Evolutionary conservation across 2,329 filamentous ascomycete genomes (phyloP).

Genomic region (Xylariaceae sp.): DNA sequence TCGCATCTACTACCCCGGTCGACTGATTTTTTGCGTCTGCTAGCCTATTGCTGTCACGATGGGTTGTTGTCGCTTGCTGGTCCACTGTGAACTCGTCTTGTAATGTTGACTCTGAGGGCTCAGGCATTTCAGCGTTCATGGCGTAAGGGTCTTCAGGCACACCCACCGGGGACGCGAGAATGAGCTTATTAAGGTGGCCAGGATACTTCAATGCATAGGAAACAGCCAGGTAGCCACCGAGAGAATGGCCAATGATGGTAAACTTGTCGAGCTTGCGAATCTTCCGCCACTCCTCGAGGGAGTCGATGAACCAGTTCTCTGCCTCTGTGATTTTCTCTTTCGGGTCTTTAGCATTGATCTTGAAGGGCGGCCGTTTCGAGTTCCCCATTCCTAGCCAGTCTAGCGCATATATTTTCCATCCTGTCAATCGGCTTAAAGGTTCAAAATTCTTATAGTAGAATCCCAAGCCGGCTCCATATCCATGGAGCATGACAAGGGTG

Average conservation of each 20-base stretch:
- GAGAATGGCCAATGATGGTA: slow-evolving; percentile 88
- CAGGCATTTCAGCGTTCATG: slow-evolving; percentile 78
- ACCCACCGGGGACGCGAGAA: slow-evolving; percentile 91
- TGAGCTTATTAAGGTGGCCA: slow-evolving; percentile 91
- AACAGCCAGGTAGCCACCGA: slow-evolving; percentile 93
- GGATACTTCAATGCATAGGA: slow-evolving; percentile 97
- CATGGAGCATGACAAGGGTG: slow-evolving; percentile 93
- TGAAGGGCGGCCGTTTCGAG: slow-evolving; percentile 82
- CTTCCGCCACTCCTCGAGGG: slow-evolving; percentile 93
- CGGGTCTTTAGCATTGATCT: slow-evolving; percentile 80
- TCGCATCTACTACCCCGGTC: slow-evolving; percentile 34
- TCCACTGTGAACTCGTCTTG: slow-evolving; percentile 81
- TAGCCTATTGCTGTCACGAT: slow-evolving; percentile 43
- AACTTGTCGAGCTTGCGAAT: slow-evolving; percentile 90
- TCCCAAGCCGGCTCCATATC: slow-evolving; percentile 92
- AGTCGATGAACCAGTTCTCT: slow-evolving; percentile 95
- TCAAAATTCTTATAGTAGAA: slow-evolving; percentile 99
- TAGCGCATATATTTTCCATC: slow-evolving; percentile 92
- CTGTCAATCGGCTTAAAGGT: slow-evolving; percentile 74
- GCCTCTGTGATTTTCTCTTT: slow-evolving; percentile 84
- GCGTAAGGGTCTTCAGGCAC: slow-evolving; percentile 95
- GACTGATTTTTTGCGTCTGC: slow-evolving; percentile 46
- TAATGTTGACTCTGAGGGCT: slow-evolving; percentile 74
- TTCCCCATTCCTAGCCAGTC: slow-evolving; percentile 96
- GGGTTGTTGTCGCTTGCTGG: slow-evolving; percentile 53